These are phyloP conservation scores for Rhodotorula sp. DNA, from an alignment of 1,284 basidiomycete genomes.

Conservation along the genomic window DNA sequence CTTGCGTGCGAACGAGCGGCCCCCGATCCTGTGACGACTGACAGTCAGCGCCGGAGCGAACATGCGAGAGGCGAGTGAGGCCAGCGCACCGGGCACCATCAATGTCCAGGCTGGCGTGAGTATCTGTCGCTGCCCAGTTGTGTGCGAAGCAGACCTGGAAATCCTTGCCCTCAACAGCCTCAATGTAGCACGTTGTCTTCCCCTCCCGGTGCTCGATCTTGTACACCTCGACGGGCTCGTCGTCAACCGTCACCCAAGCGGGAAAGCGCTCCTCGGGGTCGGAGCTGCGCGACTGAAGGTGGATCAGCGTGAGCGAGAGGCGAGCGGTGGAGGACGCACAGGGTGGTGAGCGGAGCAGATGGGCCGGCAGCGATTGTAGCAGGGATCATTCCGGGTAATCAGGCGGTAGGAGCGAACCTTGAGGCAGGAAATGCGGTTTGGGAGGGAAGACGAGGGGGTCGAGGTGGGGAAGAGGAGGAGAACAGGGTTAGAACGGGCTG, in stretches of 20 bases:
- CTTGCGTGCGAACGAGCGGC: too few relatives aligned
- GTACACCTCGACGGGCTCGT: constrained; percentile 5
- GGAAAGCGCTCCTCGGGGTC: not conserved
- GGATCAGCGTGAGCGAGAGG: too few relatives aligned
- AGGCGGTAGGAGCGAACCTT: too few relatives aligned
- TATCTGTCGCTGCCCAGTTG: not conserved
- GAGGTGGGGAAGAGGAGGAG: too few relatives aligned
- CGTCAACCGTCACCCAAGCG: constrained; percentile 2
- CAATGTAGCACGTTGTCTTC: constrained; percentile 21
- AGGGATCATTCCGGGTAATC: not conserved
- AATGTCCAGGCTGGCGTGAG: not conserved
- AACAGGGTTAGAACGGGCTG: too few relatives aligned
- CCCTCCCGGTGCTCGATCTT: not conserved
- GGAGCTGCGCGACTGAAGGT: not conserved
- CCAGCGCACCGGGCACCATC: not conserved
- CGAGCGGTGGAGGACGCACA: not conserved
- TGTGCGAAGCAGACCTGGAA: not conserved
- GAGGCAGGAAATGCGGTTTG: too few relatives aligned
- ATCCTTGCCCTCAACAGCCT: constrained; percentile 11
- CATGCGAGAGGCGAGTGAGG: too few relatives aligned
- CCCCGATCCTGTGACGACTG: not conserved
- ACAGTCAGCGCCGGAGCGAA: too few relatives aligned
- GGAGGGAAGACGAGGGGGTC: too few relatives aligned
- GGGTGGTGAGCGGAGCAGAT: not conserved
- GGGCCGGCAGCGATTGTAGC: not conserved